Evolutionary conservation across 1,284 basidiomycete species (phyloP).

Genomic region (Microbotryum silenes-acaulis): DNA sequence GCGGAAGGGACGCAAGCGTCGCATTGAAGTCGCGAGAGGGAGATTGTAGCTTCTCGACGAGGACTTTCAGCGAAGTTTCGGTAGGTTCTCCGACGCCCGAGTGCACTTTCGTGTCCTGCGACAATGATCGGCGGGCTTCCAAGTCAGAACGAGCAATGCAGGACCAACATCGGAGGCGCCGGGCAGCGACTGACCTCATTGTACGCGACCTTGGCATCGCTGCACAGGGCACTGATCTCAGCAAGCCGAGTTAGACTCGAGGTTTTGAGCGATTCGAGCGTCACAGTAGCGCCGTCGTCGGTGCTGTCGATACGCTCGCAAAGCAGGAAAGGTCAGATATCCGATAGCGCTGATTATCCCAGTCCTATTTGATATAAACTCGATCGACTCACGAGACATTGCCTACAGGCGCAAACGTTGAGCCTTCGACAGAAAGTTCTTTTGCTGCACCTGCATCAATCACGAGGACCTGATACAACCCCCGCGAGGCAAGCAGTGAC

Average conservation of each 20-base stretch:
- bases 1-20: constrained; percentile 54
- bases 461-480: constrained; percentile 57
- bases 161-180: constrained; percentile 5
- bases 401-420: constrained; percentile 78
- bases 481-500: neutral
- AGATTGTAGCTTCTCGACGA: constrained; percentile 73
- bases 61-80: constrained; percentile 84
- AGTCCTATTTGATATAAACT: no score
- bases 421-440: constrained; percentile 76
- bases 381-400: constrained; percentile 46
- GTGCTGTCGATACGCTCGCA: neutral
- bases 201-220: constrained; percentile 85
- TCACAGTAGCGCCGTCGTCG: constrained; percentile 6
- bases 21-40: constrained; percentile 45
- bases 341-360: no score
- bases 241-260: constrained; percentile 61
- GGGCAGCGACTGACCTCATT: constrained; percentile 47
- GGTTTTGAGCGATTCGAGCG: constrained; percentile 14
- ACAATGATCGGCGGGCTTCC: constrained; percentile 17
- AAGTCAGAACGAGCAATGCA: neutral
- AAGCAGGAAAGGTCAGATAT: no score
- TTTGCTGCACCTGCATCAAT: constrained; percentile 54
- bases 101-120: constrained; percentile 69
- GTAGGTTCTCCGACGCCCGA: constrained; percentile 91
- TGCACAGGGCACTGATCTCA: constrained; percentile 84